These are phyloP conservation scores for Leccinum sublutescens DNA, from an alignment of 768 basidiomycete species.

Conservation along the genomic window DNA sequence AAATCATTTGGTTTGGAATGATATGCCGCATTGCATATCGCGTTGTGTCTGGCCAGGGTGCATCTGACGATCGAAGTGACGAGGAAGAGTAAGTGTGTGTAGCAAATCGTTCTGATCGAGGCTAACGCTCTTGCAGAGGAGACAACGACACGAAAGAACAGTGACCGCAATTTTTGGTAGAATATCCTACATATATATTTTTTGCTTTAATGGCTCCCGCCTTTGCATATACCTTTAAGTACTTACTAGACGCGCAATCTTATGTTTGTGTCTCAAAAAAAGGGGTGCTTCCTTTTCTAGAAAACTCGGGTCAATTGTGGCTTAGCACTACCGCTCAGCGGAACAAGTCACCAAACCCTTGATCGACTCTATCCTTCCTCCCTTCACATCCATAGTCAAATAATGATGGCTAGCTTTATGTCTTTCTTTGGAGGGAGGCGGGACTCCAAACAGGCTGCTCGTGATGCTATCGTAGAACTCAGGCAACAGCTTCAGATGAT, in stretches of 20 bases:
- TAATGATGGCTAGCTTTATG: slow-evolving; percentile 77
- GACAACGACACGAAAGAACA: slow-evolving; percentile 23
- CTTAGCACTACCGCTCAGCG: slow-evolving; percentile 13
- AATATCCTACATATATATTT: slow-evolving; percentile 20
- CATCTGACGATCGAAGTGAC: slow-evolving; percentile 84
- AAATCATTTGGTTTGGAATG: slow-evolving; percentile 83
- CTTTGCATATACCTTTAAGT: slow-evolving; percentile 9
- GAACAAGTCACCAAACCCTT: slow-evolving; percentile 1
- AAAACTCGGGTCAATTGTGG: slow-evolving; percentile 14
- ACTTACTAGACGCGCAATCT: slow-evolving; percentile 25
- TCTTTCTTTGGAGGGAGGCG: slow-evolving; percentile 84
- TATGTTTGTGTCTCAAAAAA: slow-evolving; percentile 13
- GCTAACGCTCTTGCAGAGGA: slow-evolving; percentile 19
- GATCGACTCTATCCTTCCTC: not conserved
- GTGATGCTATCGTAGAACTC: slow-evolving; percentile 90
- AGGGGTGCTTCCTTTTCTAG: slow-evolving; percentile 30
- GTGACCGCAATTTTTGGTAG: slow-evolving; percentile 24
- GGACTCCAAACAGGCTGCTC: slow-evolving; percentile 80
- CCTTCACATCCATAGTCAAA: slow-evolving; percentile 2
- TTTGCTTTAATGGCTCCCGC: slow-evolving; percentile 23
- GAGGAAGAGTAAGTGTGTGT: slow-evolving; percentile 57
- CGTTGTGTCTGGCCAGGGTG: slow-evolving; percentile 71
- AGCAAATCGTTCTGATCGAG: not conserved
- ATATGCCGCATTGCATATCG: slow-evolving; percentile 82
- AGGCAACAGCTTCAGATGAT: slow-evolving; percentile 95